Base-by-base conservation (phyloP, 2,329 filamentous ascomycete species). In the Fusarium subtropicale region DNA sequence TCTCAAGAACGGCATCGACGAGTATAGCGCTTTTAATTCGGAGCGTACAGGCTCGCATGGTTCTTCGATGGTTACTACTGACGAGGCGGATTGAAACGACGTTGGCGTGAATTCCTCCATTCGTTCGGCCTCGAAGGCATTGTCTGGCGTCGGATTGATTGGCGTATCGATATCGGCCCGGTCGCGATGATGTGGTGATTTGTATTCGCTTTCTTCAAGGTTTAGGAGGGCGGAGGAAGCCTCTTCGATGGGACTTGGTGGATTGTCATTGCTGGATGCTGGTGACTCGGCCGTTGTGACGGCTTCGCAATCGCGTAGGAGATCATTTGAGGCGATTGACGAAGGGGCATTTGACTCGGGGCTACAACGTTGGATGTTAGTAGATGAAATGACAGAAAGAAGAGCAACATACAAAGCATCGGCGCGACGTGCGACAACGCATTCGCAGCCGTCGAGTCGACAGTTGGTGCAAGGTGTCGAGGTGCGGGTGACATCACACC, bases 401-500 rank as follows among this genome's bases (percentile, higher is more conserved):
- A 28, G 3, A 12, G 39, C 3, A 5, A 60, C 67, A 42, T 59
- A 71, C 67, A 64, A 45, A 9, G 63, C 48, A 34, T 53, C 54
- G 2, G 53, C 68, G 16, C 68, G 60, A 46, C 55, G 56, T 20
- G 68, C 60, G 13, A 72, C 57, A 15, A 70, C 52, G 7, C 69
- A 72, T 20, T 62, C 60, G 12, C 52, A 54, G 10, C 65, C 70
- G 16, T 72, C 70, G 3, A 72, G 61, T 26, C 70, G 67, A 31
- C 70, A 72, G 24, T 72, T 72, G 26, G 70, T 72, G 12, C 70
- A 72, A 2, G 70, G 69, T 31, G 65, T 50, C 1, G 60, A 56
- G 6, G 70, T 72, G 15, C 70, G 60, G 0, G 70, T 72, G 24
- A 72, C 70, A 55, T 72, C 70, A 42, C 70, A 72, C 5, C 70